Evolutionary conservation across 2,329 filamentous ascomycete species (phyloP), one percentile per base, ranked within the genome.

Genomic region (Dryadomyces sulphureus): DNA sequence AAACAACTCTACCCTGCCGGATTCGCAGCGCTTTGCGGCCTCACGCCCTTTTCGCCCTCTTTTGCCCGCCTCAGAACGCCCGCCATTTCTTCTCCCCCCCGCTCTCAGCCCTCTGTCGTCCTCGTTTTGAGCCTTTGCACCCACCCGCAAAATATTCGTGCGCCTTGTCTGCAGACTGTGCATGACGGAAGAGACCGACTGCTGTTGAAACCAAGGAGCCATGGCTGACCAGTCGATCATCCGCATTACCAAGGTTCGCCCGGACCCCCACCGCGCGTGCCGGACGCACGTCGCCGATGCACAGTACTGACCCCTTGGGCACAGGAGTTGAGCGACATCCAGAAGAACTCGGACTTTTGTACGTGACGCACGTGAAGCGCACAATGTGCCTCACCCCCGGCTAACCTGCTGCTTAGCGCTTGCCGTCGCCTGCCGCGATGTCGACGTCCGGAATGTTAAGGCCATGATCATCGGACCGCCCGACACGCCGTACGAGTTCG

Each of bases 401-500:
- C 45, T 34, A 30, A 47, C 32, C 17, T 3, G 14, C 16, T 19
- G 43, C 50, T n/a, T n/a, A 89, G 86, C 89, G 25, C 75, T 96
- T 52, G 86, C 86, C 11, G 88, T 95, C 42, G 84, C 85, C 47
- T 94, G 84, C 59, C 75, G 84, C 44, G 92, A 96, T 63, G 73
- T 79, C 54, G 88, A 98, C 62, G 85, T 96, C 50, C 83, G 89
- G 46, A 83, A 86, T 59, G 81, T 96, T 43, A 83, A 79, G 59
- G 87, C 89, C 42, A 64, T 96, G 52, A 90, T 96, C 56, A 78
- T 96, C 54, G 92, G 92, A 0, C 90, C 92, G 21, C 87, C 90
- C 53, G 89, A 92, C 55, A 94, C 89, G 1, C 89, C 90, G 0
- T 98, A 98, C 62, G 89, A 95, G 62, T 95, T 93, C 59, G 92